These are phyloP conservation scores for Pelagophyceae sp. DNA, from an alignment of 352 stramenopile species.

Conservation along the genomic window DNA sequence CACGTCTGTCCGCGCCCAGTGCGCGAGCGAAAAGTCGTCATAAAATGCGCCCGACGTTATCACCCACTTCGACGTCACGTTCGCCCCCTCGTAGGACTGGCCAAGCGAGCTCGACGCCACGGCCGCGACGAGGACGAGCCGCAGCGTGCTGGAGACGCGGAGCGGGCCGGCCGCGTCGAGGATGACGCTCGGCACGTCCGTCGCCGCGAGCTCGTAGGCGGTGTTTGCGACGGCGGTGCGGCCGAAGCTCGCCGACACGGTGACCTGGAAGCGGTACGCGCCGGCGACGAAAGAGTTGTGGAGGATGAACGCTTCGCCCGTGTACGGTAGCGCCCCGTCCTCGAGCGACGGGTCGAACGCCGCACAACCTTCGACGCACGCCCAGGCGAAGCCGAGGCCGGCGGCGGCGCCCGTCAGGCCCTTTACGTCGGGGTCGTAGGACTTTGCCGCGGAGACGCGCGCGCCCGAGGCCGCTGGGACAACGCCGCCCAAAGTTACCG, in stretches of 20 bases:
- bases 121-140: neutral
- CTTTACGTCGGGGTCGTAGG: neutral
- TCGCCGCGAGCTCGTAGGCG: neutral
- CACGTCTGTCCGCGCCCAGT: conserved; percentile 1
- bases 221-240: neutral
- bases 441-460: neutral
- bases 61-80: neutral
- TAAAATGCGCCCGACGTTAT: too few relatives aligned
- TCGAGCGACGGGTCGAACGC: neutral
- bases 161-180: neutral
- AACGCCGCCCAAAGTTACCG: neutral
- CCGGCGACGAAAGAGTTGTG: neutral
- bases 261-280: neutral
- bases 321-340: neutral
- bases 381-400: neutral
- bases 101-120: neutral
- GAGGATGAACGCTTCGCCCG: neutral
- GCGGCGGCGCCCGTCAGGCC: neutral
- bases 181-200: neutral
- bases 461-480: neutral
- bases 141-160: neutral
- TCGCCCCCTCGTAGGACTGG: too few relatives aligned
- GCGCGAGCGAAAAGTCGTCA: neutral
- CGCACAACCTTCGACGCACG: neutral
- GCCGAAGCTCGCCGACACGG: neutral